Conservation (phyloP, 2,329 filamentous ascomycete genomes). For the Trichophyton verrucosum region DNA sequence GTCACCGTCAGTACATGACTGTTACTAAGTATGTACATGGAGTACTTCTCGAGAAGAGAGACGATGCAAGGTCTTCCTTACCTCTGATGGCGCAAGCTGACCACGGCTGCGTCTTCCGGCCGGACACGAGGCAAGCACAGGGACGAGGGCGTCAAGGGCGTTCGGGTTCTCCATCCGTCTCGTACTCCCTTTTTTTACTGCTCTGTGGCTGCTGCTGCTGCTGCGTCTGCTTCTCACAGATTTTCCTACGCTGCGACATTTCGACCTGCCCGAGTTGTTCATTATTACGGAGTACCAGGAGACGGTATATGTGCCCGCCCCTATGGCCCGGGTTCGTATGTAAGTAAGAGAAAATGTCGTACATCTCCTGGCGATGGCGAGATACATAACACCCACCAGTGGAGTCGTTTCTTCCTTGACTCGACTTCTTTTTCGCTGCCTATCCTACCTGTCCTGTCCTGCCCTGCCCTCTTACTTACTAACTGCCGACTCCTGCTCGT, state of each 20-base stretch:
- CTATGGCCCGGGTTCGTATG: not conserved
- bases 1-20: not conserved
- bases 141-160: not conserved
- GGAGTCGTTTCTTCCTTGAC: too few relatives aligned
- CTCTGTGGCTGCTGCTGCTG: not conserved
- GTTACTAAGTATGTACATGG: too few relatives aligned
- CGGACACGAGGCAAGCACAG: not conserved
- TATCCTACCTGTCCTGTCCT: too few relatives aligned
- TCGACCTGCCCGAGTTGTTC: too few relatives aligned
- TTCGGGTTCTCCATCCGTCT: not conserved
- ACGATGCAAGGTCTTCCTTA: not conserved
- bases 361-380: not conserved
- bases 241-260: too few relatives aligned
- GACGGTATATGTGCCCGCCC: not conserved
- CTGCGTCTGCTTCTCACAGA: not conserved
- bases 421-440: too few relatives aligned
- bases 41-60: not conserved
- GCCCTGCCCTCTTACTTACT: too few relatives aligned
- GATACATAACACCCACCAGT: too few relatives aligned
- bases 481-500: not conserved
- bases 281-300: too few relatives aligned
- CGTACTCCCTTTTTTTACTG: not conserved
- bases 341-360: not conserved
- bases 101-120: not conserved
- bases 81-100: not conserved